Percentiles rank a stretch among this genome's conserved stretches.
phyloP scores from a whole-genome alignment of 805 yeast genomes.

The Monosporozyma servazzii region DNA sequence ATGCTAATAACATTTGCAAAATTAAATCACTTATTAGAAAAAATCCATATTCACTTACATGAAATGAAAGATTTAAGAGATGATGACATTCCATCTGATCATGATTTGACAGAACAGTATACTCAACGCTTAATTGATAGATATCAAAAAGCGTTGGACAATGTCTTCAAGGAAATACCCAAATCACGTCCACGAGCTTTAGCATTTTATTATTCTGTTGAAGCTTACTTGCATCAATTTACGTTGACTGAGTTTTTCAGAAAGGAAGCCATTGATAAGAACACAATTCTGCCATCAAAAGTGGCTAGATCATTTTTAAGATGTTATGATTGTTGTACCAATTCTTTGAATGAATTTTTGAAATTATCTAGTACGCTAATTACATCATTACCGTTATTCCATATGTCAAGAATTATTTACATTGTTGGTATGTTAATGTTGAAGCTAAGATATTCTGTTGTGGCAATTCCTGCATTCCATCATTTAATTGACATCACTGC shows the following conservation, averaged over 20 bases:
- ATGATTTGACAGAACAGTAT: slow-evolving; percentile 12
- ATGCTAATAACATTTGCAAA: slow-evolving; percentile 51
- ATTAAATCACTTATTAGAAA: slow-evolving; percentile 52
- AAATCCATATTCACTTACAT: slow-evolving; percentile 45
- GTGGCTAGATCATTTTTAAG: slow-evolving; percentile 38
- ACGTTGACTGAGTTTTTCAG: slow-evolving; percentile 24
- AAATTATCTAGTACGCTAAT: slow-evolving; percentile 38
- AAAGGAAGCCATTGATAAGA: slow-evolving; percentile 7
- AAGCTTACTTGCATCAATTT: slow-evolving; percentile 60
- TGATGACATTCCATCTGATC: slow-evolving; percentile 9
- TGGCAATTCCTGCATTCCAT: slow-evolving; percentile 40
- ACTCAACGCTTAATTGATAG: slow-evolving; percentile 26
- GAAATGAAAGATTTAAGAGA: slow-evolving; percentile 17
- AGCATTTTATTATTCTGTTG: slow-evolving; percentile 52
- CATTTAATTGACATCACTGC: slow-evolving; percentile 41
- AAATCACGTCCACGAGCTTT: slow-evolving; percentile 34
- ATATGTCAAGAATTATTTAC: slow-evolving; percentile 49
- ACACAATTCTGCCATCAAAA: slow-evolving; percentile 15
- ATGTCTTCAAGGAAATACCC: slow-evolving; percentile 33
- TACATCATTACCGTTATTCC: slow-evolving; percentile 48
- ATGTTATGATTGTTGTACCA: slow-evolving; percentile 47
- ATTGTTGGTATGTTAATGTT: slow-evolving; percentile 52
- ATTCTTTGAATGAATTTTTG: slow-evolving; percentile 41
- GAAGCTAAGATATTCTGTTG: slow-evolving; percentile 45
- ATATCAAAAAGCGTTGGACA: slow-evolving; percentile 40